Base-by-base conservation (phyloP, 805 yeast species). In the Tetrapisispora nanseiensis region DNA sequence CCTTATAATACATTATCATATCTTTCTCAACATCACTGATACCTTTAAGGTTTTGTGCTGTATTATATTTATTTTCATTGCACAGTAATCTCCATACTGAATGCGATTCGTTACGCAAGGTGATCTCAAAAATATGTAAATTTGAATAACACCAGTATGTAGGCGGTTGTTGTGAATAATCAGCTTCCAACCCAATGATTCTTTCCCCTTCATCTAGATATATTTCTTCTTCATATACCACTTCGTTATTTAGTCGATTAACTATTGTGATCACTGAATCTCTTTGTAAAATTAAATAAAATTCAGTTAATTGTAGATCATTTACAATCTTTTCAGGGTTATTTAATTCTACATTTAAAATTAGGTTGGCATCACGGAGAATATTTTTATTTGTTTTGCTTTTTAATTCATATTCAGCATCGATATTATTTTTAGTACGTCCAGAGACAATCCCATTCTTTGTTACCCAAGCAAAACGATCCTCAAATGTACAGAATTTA, bases 101-200 rank as follows among this genome's bases (percentile, higher is more conserved):
- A 4, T 72, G 66, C 4, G 78, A 68, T 58, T 90, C 97, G 53
- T 82, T 73, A 28, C 71, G 71, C 11, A 85, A 66, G 9, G 81
- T 70, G 6, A 92, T 62, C 57, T 92, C 98, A 55, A 72, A 83
- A 9, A 92, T 76, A 38, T 69, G 69, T 5, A 63, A 55, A 11
- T 65, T 60, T 0, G 92, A 76, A 51, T 68, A 85, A 3, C 83
- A 61, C 98, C 98, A 92, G 51, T 68, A 83, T 0, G 97, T 62
- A 9, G 54, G 51, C 5, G 48, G 48, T 5, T 20, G 84, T 34
- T 62, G 61, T 4, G 59, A 45, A 40, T 62, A 60, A 51, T 83
- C 94, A 1, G 69, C 67, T 2, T 71, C 53, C 5, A 77, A 55
- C 0, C 81, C 81, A 6, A 69, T 43, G 36, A 72, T 55, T 22